Percentiles rank a stretch among this genome's conserved stretches.
These are phyloP conservation scores for Fusarium sp. DNA, from an alignment of 2,329 filamentous ascomycete genomes.

Conservation along the genomic window DNA sequence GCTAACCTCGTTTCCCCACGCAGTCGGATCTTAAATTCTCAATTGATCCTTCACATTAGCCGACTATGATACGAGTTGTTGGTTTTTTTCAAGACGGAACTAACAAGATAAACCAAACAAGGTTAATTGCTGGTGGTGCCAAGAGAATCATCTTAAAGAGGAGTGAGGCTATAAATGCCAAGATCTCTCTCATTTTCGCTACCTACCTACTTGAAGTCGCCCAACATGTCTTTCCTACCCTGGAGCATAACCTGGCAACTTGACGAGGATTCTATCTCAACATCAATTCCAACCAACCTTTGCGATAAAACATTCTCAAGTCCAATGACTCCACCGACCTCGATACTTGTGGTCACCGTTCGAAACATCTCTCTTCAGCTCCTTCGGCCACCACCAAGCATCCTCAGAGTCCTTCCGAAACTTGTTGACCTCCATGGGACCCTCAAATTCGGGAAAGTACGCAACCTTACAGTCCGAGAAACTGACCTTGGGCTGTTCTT, in stretches of 20 bases:
- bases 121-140: neutral
- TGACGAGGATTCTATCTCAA: too few relatives aligned
- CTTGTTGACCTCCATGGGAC: neutral
- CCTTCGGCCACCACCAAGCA: neutral
- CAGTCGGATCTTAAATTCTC: neutral
- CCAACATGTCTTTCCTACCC: too few relatives aligned
- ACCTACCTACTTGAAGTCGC: too few relatives aligned
- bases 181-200: neutral
- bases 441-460: neutral
- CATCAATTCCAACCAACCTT: neutral
- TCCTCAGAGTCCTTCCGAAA: neutral
- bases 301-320: neutral
- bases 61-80: neutral
- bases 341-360: neutral
- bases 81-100: neutral
- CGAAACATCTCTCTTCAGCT: neutral
- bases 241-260: neutral
- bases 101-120: neutral
- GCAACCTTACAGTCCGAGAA: neutral
- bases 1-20: neutral
- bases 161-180: neutral
- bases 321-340: neutral
- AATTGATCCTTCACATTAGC: accelerated
- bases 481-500: neutral
- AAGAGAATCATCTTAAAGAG: neutral